Base-by-base conservation (phyloP, 2,329 filamentous ascomycete genomes). In the Hypoxylon sp. region DNA sequence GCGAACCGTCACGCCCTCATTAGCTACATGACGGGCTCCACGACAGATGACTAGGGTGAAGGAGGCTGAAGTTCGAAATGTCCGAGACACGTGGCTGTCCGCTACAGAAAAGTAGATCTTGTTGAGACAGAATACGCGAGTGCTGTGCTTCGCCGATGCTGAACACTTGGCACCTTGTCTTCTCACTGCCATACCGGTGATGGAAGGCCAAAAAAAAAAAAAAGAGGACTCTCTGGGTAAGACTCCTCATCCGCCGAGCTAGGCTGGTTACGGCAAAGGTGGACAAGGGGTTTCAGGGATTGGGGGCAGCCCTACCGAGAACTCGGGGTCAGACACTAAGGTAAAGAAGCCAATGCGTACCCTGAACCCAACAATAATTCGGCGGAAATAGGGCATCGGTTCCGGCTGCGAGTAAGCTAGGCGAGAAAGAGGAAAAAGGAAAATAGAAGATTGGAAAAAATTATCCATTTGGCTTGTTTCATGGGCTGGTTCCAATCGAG, bases 71-170 rank as follows among this genome's bases (percentile, higher is more conserved):
- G 53, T 53, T 64, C 46, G 55, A 66, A 61, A 66, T 69, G 60
- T 61, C 66, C 62, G 66, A 66, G 66, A 66, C 69, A 71, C 69
- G 69, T 71, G 69, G 69, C 66, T 59, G 48, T 44, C 66, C 51
- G 30, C 40, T 53, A 50, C 56, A 66, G 61, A 63, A 51, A 54
- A 51, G 54, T 17, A 58, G 58, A 61, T 66, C 53, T 66, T 40
- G 35, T 20, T 54, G 49, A 58, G 37, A 68, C 25, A 4, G 25
- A 44, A 58, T 68, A 57, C 35, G 58, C 20, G 49, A 58, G 54
- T 58, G 33, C 37, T 35, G 58, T 37, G 20, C 22, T 57, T 60
- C 46, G 31, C 31, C 65, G 65, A 68, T 49, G 51, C 22, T 49
- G 62, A 51, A 49, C 58, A 64, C 62, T 59, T 71, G 62, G 68